Percentiles rank a stretch among this genome's conserved stretches.
Evolutionary conservation across 352 stramenopile species (phyloP).

Genomic region (Saprolegnia diclina): DNA sequence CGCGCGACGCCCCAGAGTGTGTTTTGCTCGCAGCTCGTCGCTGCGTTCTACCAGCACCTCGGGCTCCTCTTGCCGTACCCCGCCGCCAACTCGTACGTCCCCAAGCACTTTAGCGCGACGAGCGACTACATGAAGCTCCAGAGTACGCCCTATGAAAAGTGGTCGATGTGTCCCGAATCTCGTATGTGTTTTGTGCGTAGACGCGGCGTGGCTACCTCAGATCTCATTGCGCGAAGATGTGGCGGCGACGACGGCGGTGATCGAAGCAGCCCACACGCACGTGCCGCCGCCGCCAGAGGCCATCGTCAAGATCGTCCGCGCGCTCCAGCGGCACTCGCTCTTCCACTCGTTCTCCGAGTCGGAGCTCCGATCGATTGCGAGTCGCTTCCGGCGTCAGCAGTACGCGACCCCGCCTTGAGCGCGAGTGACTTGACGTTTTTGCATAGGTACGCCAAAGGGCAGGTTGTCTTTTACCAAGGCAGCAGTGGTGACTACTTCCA

Average conservation of each 20-base stretch:
- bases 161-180: too few relatives aligned
- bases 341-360: conserved; percentile 75
- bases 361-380: conserved; percentile 50
- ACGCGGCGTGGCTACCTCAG: conserved; percentile 60
- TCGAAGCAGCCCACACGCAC: conserved; percentile 29
- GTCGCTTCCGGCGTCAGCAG: conserved; percentile 50
- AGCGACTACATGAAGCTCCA: conserved; percentile 71
- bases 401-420: conserved; percentile 21
- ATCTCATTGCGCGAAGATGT: conserved; percentile 57
- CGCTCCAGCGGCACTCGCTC: conserved; percentile 65
- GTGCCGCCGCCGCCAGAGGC: conserved; percentile 28
- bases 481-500: conserved; percentile 70
- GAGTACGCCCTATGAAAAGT: conserved; percentile 31
- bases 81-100: conserved; percentile 77
- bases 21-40: conserved; percentile 81
- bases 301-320: conserved; percentile 43
- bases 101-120: conserved; percentile 73
- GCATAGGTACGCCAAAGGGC: conserved; percentile 34
- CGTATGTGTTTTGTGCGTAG: conserved; percentile 15
- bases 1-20: conserved; percentile 45
- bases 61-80: conserved; percentile 73
- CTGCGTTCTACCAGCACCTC: conserved; percentile 72
- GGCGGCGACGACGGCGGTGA: conserved; percentile 6
- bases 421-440: conserved; percentile 2
- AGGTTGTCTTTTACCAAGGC: conserved; percentile 85